A percentile compares a stretch with the other conserved stretches of the same genome.
phyloP scores from a whole-genome alignment of 495 filamentous ascomycete genomes.

The Aspergillus kassunensis region DNA sequence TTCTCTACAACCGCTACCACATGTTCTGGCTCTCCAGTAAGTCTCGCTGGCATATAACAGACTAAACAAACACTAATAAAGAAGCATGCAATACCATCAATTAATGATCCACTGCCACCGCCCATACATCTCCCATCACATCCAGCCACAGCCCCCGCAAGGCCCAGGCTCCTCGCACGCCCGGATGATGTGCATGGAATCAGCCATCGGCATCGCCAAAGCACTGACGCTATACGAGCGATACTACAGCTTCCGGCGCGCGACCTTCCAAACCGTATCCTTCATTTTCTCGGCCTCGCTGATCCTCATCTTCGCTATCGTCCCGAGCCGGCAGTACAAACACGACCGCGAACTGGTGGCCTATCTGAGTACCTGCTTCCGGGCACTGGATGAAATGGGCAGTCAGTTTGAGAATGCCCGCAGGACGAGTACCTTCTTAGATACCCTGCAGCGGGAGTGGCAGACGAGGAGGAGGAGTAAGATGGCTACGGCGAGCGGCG shows the following conservation, averaged over 20 bases:
- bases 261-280: not conserved
- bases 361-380: slow-evolving; percentile 15
- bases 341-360: slow-evolving; percentile 7
- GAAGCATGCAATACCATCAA: slow-evolving; percentile 4
- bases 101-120: not conserved
- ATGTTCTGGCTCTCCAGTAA: not conserved
- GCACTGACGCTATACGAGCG: not conserved
- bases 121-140: not conserved
- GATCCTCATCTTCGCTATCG: not conserved
- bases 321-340: too few species aligned
- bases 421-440: slow-evolving; percentile 17
- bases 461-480: not conserved
- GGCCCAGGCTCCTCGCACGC: not conserved
- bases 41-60: not conserved
- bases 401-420: slow-evolving; percentile 17
- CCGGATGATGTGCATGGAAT: not conserved
- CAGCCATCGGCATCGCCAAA: not conserved
- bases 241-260: not conserved
- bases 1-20: not conserved
- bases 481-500: not conserved
- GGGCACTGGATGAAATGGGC: slow-evolving; percentile 21
- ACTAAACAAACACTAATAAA: not conserved
- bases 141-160: slow-evolving; percentile 1
- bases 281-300: not conserved
- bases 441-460: slow-evolving; percentile 17